phyloP scores from a whole-genome alignment of 805 yeast species.

The Starmerella floricola region DNA sequence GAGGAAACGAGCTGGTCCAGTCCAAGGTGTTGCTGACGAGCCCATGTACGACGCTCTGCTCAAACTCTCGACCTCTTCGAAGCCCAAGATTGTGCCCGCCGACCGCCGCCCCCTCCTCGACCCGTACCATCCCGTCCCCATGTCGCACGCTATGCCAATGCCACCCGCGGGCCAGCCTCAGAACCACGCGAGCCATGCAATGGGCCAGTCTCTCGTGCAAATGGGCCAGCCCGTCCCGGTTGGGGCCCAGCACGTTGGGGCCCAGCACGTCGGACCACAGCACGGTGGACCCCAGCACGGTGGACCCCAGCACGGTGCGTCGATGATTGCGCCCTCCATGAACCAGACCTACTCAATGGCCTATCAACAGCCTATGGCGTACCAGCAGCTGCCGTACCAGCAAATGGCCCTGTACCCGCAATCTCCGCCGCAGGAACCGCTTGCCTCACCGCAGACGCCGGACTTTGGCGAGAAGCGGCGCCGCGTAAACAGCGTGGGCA shows the following conservation, averaged over 20 bases:
- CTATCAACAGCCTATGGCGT: background rate
- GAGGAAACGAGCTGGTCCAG: conserved; percentile 9
- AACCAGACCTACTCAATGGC: background rate
- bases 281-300: background rate
- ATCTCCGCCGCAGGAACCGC: conserved; percentile 16
- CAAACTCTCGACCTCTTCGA: conserved; percentile 3
- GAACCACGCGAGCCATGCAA: too few species aligned
- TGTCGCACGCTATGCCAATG: too few species aligned
- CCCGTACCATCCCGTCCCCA: background rate
- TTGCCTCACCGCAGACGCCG: background rate
- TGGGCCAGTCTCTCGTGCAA: too few species aligned
- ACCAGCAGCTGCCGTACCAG: background rate
- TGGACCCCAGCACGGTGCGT: too few species aligned
- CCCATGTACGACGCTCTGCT: conserved; percentile 7
- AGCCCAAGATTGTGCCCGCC: background rate
- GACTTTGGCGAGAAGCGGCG: conserved; percentile 18
- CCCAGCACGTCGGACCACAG: too few species aligned
- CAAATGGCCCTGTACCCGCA: conserved; percentile 9
- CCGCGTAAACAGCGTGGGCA: conserved; percentile 12
- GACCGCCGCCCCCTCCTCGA: background rate
- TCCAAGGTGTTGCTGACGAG: background rate
- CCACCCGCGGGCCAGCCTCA: too few species aligned
- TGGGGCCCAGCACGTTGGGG: background rate
- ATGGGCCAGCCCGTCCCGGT: too few species aligned
- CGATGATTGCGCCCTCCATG: too few species aligned